These are phyloP conservation scores for Cyphellophora attinorum DNA, from an alignment of 2,329 filamentous ascomycete genomes.

Conservation along the genomic window DNA sequence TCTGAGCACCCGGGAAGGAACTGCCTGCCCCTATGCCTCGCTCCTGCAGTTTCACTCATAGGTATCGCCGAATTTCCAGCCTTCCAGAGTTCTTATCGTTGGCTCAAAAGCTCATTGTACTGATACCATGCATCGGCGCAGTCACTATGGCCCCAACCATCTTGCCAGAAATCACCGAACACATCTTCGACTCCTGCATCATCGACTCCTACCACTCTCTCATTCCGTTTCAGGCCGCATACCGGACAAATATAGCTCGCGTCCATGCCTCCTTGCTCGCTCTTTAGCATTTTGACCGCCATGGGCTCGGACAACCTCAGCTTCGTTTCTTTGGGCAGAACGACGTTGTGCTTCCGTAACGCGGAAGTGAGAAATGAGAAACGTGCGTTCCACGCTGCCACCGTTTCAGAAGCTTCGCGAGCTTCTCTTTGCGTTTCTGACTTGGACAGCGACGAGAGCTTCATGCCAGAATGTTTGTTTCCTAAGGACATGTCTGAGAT, in stretches of 20 bases:
- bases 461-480: slow-evolving; percentile 68
- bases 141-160: slow-evolving; percentile 71
- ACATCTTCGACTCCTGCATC: slow-evolving; percentile 62
- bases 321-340: slow-evolving; percentile 40
- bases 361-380: slow-evolving; percentile 65
- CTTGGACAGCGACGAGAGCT: slow-evolving; percentile 76
- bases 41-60: no score
- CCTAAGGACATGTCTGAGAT: slow-evolving; percentile 64
- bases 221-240: slow-evolving; percentile 80
- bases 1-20: no score
- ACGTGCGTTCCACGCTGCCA: slow-evolving; percentile 64
- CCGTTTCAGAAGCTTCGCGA: slow-evolving; percentile 69
- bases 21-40: no score
- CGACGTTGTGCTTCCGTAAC: slow-evolving; percentile 8
- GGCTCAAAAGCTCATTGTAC: slow-evolving; percentile 60
- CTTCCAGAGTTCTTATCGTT: no score
- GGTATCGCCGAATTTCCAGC: no score
- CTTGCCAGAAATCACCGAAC: slow-evolving; percentile 94
- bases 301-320: slow-evolving; percentile 4
- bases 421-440: slow-evolving; percentile 74
- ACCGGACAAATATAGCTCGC: slow-evolving; percentile 65
- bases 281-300: slow-evolving; percentile 1
- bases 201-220: slow-evolving; percentile 68
- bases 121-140: slow-evolving; percentile 81
- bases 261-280: slow-evolving; percentile 37